Evolutionary conservation across 495 filamentous ascomycete species (phyloP).

Genomic region (Staphylotrichum longicolle): DNA sequence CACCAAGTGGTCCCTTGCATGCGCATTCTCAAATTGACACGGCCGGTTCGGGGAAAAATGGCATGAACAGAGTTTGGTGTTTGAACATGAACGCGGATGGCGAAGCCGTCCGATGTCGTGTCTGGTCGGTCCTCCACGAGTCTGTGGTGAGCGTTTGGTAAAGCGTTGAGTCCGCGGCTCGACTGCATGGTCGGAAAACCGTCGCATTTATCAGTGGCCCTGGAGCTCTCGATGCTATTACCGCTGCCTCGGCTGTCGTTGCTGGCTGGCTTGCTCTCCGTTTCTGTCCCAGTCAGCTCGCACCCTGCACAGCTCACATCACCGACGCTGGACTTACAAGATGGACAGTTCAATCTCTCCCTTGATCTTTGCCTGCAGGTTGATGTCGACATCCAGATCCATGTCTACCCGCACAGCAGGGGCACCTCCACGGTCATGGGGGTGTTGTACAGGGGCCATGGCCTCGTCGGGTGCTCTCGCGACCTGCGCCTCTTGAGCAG

Average conservation of each 20-base stretch:
- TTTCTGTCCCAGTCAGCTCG: not conserved
- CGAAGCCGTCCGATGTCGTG: too few species aligned
- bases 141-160: too few species aligned
- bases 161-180: too few species aligned
- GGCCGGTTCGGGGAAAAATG: too few species aligned
- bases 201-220: too few species aligned
- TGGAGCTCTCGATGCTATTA: not conserved
- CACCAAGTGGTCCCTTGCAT: too few species aligned
- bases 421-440: slow-evolving; percentile 21
- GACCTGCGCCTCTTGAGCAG: not conserved
- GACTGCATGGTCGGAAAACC: too few species aligned
- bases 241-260: not conserved
- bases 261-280: slow-evolving; percentile 1
- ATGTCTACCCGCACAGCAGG: slow-evolving; percentile 33
- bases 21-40: too few species aligned
- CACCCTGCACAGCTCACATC: not conserved
- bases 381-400: slow-evolving; percentile 33
- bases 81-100: too few species aligned
- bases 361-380: slow-evolving; percentile 33
- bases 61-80: too few species aligned
- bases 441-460: not conserved
- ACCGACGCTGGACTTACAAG: slow-evolving; percentile 19
- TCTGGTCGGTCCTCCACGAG: not conserved
- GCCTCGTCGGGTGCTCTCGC: not conserved
- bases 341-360: slow-evolving; percentile 30